Base-by-base conservation (phyloP, 1,284 basidiomycete genomes). In the Moesziomyces globuligerus region DNA sequence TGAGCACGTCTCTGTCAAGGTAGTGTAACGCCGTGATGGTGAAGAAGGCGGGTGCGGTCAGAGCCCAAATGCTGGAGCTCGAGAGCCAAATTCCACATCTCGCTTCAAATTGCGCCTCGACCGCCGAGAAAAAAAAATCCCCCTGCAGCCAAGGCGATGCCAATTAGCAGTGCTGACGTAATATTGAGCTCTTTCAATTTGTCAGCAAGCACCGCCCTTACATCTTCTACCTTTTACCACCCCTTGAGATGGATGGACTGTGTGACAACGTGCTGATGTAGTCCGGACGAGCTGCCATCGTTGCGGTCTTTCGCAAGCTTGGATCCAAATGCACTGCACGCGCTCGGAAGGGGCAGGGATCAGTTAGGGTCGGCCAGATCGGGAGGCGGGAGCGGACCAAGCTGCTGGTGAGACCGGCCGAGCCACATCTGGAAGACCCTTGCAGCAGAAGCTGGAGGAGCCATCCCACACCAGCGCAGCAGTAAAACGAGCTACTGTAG, bases 81-180 rank as follows among this genome's bases (percentile, higher is more conserved):
- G 13, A 34, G 15, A 34, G 46, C 21, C 41, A 44, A 51, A 28
- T 44, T 51, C 41, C 49, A 44, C 32, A 36, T 44, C 36, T 37
- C 42, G 26, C 32, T 7, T 6, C 5, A 1, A 34, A 17, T 17
- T 34, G 32, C 32, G 17, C 32, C 10, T 6, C 15, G 32, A 6
- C 13, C 15, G 15, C 15, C 32, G 32, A 32, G 32, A 34, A n/a
- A 34, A 34, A 34, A 34, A 34, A 34, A 34, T 34, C 32, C 6
- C 10, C 1, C 13, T 34, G 32, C 32, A 34, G 15, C 32, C 32
- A n/a, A 17, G n/a, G n/a, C n/a, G n/a, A n/a, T n/a, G n/a, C n/a
- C n/a, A n/a, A n/a, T n/a, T n/a, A n/a, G n/a, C n/a, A n/a, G n/a
- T n/a, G n/a, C n/a, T n/a, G n/a, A n/a, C n/a, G n/a, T n/a, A n/a